phyloP scores from a whole-genome alignment of 495 filamentous ascomycete species.

The Cudoniella acicularis region DNA sequence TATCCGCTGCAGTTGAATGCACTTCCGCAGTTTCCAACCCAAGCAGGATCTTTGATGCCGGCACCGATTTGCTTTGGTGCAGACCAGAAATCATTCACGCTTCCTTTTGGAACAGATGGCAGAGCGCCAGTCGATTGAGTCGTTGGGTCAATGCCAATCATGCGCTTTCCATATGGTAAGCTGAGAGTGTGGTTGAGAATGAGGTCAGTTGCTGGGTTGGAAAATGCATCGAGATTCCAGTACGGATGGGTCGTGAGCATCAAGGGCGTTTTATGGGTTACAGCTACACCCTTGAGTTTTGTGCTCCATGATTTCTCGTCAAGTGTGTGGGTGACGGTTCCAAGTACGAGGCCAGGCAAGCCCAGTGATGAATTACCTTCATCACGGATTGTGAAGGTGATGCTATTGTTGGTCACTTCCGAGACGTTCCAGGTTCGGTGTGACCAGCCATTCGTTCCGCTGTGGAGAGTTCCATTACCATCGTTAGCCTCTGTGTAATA shows the following conservation, averaged over 20 bases:
- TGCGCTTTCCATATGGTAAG: slow-evolving; percentile 64
- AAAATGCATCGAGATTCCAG: slow-evolving; percentile 84
- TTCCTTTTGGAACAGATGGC: slow-evolving; percentile 51
- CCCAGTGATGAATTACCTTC: slow-evolving; percentile 57
- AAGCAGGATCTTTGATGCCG: slow-evolving; percentile 52
- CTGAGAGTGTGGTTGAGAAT: slow-evolving; percentile 66
- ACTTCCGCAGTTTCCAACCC: slow-evolving; percentile 57
- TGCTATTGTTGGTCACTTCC: slow-evolving; percentile 56
- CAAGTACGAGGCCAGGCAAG: slow-evolving; percentile 71
- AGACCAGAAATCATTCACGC: slow-evolving; percentile 68
- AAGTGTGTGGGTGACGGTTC: slow-evolving; percentile 67
- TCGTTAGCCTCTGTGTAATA: slow-evolving; percentile 45
- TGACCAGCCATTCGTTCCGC: slow-evolving; percentile 58
- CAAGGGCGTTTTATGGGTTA: slow-evolving; percentile 55
- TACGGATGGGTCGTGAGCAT: slow-evolving; percentile 57
- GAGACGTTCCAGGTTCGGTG: slow-evolving; percentile 49
- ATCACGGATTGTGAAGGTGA: slow-evolving; percentile 78
- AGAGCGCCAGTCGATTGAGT: slow-evolving; percentile 74
- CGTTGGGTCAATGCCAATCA: slow-evolving; percentile 66
- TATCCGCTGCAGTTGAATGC: slow-evolving; percentile 7
- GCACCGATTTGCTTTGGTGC: slow-evolving; percentile 65
- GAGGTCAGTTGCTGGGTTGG: slow-evolving; percentile 46
- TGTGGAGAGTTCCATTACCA: slow-evolving; percentile 56
- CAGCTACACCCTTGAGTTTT: slow-evolving; percentile 47
- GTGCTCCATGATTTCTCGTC: slow-evolving; percentile 43